These are phyloP conservation scores for Blastocystis sp. DNA, from an alignment of 352 stramenopile genomes.

Conservation along the genomic window DNA sequence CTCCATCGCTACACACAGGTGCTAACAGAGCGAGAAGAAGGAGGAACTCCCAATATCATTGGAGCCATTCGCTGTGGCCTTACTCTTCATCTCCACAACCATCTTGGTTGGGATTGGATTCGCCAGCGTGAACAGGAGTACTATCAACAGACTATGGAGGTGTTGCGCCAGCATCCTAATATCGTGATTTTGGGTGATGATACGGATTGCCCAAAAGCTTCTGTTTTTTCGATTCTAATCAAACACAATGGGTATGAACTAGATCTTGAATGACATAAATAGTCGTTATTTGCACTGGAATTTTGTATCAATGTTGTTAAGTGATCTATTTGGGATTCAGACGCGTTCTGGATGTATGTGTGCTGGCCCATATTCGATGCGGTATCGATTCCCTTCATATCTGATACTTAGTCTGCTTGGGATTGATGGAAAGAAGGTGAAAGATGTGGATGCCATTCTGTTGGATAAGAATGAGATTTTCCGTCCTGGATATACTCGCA, in stretches of 20 bases:
- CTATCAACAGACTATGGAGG: conserved; percentile 66
- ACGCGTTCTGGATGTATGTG: conserved; percentile 82
- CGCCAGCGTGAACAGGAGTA: conserved; percentile 68
- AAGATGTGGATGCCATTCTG: conserved; percentile 75
- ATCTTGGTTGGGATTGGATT: conserved; percentile 69
- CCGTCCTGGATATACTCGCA: conserved; percentile 82
- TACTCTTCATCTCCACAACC: conserved; percentile 78
- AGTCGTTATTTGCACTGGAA: conserved; percentile 84
- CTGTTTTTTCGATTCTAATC: conserved; percentile 63
- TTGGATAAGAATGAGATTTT: conserved; percentile 82
- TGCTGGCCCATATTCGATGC: conserved; percentile 81
- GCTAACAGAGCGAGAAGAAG: conserved; percentile 81
- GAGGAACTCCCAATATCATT: conserved; percentile 85
- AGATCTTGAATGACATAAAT: background rate
- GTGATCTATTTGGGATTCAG: conserved; percentile 93
- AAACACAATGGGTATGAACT: background rate
- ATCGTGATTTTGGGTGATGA: conserved; percentile 79
- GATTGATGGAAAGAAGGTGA: conserved; percentile 69
- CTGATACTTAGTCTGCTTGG: conserved; percentile 76
- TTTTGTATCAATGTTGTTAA: conserved; percentile 89
- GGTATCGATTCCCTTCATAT: background rate
- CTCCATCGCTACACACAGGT: conserved; percentile 68
- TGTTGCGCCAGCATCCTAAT: conserved; percentile 68
- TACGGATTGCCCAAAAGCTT: background rate
- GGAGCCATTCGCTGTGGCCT: conserved; percentile 83